phyloP scores from a whole-genome alignment of 78 protist species.

The Polysphondylium violaceum region DNA sequence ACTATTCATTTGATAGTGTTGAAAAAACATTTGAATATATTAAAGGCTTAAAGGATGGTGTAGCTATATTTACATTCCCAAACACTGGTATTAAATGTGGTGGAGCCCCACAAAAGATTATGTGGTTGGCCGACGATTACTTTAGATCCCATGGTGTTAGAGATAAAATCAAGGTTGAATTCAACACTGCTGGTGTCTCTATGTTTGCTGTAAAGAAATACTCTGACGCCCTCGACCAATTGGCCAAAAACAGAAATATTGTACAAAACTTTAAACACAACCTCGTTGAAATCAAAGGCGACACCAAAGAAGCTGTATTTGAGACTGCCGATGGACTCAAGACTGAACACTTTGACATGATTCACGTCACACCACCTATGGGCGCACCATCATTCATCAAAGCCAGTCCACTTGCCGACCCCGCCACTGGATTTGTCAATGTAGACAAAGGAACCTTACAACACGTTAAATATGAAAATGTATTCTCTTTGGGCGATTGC shows the following conservation, averaged over 20 bases:
- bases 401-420: slow-evolving; percentile 75
- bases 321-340: slow-evolving; percentile 66
- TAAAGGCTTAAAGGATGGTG: slow-evolving; percentile 40
- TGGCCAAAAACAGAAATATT: slow-evolving; percentile 41
- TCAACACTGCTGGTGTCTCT: slow-evolving; percentile 53
- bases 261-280: slow-evolving; percentile 12
- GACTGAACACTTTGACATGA: slow-evolving; percentile 64
- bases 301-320: slow-evolving; percentile 80
- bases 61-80: slow-evolving; percentile 85
- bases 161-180: slow-evolving; percentile 36
- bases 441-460: slow-evolving; percentile 87
- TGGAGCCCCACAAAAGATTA: slow-evolving; percentile 90
- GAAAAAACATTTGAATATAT: slow-evolving; percentile 68
- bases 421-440: slow-evolving; percentile 69
- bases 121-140: slow-evolving; percentile 83
- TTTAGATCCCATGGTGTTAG: slow-evolving; percentile 44
- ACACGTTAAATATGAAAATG: slow-evolving; percentile 68
- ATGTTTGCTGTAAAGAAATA: slow-evolving; percentile 84
- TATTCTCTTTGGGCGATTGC: slow-evolving; percentile 86
- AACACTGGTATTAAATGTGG: slow-evolving; percentile 84
- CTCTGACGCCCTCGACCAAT: slow-evolving; percentile 46
- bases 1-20: slow-evolving; percentile 64
- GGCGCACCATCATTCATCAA: slow-evolving; percentile 52
- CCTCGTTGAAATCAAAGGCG: slow-evolving; percentile 73
- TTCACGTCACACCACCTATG: slow-evolving; percentile 87